These are phyloP conservation scores for Salvia splendens DNA, from an alignment of 257 asterid genomes.

Conservation along the genomic window DNA sequence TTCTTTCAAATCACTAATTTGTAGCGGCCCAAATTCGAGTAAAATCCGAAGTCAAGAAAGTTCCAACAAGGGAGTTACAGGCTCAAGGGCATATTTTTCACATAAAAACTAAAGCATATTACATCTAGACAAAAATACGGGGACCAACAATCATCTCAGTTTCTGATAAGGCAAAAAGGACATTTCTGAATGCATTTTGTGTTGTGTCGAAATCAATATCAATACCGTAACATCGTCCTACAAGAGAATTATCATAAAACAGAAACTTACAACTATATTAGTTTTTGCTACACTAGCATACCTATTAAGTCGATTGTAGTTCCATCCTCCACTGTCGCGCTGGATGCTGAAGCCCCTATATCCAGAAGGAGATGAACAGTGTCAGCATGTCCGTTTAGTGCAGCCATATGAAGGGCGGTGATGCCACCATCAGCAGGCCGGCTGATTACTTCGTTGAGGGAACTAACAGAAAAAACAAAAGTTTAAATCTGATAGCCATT, in stretches of 20 bases:
- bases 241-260: background rate
- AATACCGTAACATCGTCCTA: background rate
- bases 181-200: background rate
- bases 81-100: background rate
- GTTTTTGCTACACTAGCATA: constrained; percentile 19
- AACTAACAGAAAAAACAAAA: constrained; percentile 41
- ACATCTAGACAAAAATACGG: background rate
- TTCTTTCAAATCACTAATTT: background rate
- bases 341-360: constrained; percentile 71
- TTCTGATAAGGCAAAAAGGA: background rate
- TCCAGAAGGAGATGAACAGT: constrained; percentile 76
- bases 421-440: constrained; percentile 91
- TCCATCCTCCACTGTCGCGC: constrained; percentile 73
- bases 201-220: constrained; percentile 21
- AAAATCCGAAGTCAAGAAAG: background rate
- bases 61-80: no score
- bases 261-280: background rate
- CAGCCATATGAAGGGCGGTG: constrained; percentile 92
- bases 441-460: constrained; percentile 60
- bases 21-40: background rate
- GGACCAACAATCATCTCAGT: background rate
- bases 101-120: background rate
- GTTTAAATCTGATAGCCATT: constrained; percentile 16
- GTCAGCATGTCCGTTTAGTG: constrained; percentile 77
- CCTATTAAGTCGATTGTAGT: constrained; percentile 86